Evolutionary conservation across 2,329 filamentous ascomycete species (phyloP).

Genomic region (Alternaria sp.): DNA sequence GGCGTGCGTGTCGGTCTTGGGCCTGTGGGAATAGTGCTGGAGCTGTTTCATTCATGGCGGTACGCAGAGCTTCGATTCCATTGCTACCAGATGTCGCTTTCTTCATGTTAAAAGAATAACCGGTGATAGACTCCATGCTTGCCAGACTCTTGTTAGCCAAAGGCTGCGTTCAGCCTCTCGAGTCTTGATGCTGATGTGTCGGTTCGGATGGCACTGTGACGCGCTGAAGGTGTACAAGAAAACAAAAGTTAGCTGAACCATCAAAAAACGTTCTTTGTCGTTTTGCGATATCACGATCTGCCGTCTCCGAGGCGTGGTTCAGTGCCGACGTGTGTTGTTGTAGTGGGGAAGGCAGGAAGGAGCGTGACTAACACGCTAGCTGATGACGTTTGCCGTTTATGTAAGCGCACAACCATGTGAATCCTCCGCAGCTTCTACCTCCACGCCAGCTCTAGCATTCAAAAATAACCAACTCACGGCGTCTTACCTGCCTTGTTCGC

Average conservation of each 20-base stretch:
- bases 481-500: background rate
- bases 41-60: background rate
- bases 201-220: background rate
- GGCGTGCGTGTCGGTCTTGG: background rate
- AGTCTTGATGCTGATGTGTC: background rate
- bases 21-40: background rate
- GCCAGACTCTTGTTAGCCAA: background rate
- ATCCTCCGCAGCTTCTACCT: background rate
- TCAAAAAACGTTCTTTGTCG: background rate
- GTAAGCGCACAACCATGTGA: background rate
- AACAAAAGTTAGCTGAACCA: background rate
- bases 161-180: background rate
- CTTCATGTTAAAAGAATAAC: background rate
- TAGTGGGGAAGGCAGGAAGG: background rate
- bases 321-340: background rate
- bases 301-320: background rate
- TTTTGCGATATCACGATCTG: background rate
- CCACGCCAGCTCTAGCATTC: slow-evolving; percentile 2
- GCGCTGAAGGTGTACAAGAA: background rate
- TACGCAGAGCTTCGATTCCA: too few species aligned
- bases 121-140: background rate
- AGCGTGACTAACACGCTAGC: background rate
- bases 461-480: background rate
- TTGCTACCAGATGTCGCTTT: background rate
- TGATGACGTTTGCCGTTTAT: background rate